phyloP scores from a whole-genome alignment of 495 filamentous ascomycete species.

The Bacidia rubella region DNA sequence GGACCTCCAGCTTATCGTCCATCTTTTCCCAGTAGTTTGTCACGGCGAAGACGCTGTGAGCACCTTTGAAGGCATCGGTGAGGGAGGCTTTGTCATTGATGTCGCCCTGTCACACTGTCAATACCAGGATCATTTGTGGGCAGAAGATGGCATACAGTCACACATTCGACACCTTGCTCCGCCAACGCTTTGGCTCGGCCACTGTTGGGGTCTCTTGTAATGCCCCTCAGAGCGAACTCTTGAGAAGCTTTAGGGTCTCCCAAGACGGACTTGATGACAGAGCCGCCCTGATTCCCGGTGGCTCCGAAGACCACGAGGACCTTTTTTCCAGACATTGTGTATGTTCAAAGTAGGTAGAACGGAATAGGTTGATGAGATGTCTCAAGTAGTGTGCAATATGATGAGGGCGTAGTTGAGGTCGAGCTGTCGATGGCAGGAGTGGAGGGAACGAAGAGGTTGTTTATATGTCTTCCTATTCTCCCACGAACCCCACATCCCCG shows the following conservation, averaged over 20 bases:
- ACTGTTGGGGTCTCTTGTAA: slow-evolving; percentile 40
- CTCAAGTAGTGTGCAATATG: neutral
- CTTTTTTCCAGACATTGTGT: slow-evolving; percentile 20
- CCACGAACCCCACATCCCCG: neutral
- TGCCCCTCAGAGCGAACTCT: slow-evolving; percentile 37
- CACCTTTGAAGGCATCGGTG: slow-evolving; percentile 30
- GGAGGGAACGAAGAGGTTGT: too few relatives aligned
- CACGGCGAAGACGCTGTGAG: slow-evolving; percentile 37
- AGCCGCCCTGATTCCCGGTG: slow-evolving; percentile 46
- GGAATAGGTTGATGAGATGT: neutral
- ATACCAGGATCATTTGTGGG: neutral
- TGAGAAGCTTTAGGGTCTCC: slow-evolving; percentile 30
- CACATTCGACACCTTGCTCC: slow-evolving; percentile 33
- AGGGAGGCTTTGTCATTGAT: slow-evolving; percentile 31
- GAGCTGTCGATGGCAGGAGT: too few relatives aligned
- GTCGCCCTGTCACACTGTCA: slow-evolving; percentile 23
- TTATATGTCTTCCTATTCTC: neutral
- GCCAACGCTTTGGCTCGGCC: slow-evolving; percentile 28
- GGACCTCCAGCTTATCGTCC: slow-evolving; percentile 33
- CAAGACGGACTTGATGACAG: slow-evolving; percentile 37
- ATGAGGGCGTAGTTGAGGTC: too few relatives aligned
- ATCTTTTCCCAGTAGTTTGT: slow-evolving; percentile 34
- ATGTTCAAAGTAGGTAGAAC: neutral
- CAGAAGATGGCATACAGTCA: slow-evolving; percentile 10
- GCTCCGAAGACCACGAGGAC: slow-evolving; percentile 43